phyloP scores from a whole-genome alignment of 2,329 filamentous ascomycete species.

The Calonectria hongkongensis region DNA sequence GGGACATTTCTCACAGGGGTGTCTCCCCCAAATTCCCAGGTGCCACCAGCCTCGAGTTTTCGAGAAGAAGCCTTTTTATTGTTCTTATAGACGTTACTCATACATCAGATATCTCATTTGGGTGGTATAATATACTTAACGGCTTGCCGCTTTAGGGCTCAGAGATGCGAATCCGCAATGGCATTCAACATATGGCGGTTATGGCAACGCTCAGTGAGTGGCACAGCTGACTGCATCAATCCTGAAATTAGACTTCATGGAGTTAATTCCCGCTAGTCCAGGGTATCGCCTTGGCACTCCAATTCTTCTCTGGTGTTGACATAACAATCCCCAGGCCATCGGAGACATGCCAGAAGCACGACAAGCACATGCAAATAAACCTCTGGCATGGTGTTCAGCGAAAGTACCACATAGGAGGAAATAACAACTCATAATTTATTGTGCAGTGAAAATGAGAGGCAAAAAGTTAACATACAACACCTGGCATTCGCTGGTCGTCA shows the following conservation, averaged over 20 bases:
- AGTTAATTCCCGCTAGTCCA: neutral
- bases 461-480: constrained; percentile 24
- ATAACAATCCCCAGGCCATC: neutral
- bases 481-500: constrained; percentile 25
- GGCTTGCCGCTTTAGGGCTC: neutral
- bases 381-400: too few relatives aligned
- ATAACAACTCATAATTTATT: neutral
- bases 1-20: constrained; percentile 11
- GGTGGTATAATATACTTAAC: too few relatives aligned
- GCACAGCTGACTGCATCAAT: neutral
- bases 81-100: neutral
- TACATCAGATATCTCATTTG: neutral
- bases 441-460: neutral
- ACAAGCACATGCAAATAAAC: neutral
- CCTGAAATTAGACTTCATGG: neutral
- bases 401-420: neutral
- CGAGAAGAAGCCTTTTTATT: neutral
- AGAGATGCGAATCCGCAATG: neutral
- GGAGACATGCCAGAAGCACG: neutral
- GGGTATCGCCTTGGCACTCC: neutral
- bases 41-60: neutral
- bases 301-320: neutral
- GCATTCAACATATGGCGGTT: neutral
- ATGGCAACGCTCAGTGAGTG: neutral
- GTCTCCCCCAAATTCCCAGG: neutral